Evolutionary conservation across 805 yeast species (phyloP), one percentile per base, ranked within the genome.

Genomic region (Sugiyamaella boreocaroliniensis): DNA sequence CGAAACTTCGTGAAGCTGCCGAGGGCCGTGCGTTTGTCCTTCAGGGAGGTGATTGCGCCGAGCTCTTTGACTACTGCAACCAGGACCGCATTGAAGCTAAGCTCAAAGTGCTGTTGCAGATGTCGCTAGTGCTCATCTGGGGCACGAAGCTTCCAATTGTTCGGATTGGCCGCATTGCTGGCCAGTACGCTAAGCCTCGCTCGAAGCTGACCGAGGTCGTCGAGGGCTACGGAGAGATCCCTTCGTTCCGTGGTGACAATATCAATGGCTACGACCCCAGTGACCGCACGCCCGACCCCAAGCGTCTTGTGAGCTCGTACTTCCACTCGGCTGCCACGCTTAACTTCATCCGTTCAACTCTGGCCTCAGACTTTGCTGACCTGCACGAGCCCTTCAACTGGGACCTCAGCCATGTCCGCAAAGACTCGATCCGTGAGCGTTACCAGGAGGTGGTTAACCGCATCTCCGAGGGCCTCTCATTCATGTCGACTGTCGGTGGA

Each of bases 1-100:
- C 52, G 9, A 65, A 66, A 56, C 67, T 72, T 11, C 61, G 65
- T 14, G 70, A 69, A 47, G 76, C 76, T 1, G 71, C 75, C 2
- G 64, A 68, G 4, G 76, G 76, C 14, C 68, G 69, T 54, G 74
- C 74, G n/a, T 72, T 72, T 51, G 68, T 72, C 32, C 63, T 72
- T 18, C 76, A 72, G 51, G 76, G 76, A 12, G 76, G 76, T 5
- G 76, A 72, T 58, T 72, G 76, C 49, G 76, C 76, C 11, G 76
- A 72, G 57, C 61, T 73, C 45, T 72, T 72, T 51, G 75, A 72
- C 55, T 73, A 73, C 58, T 72, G 76, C 61, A 67, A 65, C 55
- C 64, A 62, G 42, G 71, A 69, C 46, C 56, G 64, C 11, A 72
- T 72, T 52, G 76, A 72, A 53, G 67, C 69, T 37, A 70, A 72